Conservation (phyloP, 2,329 filamentous ascomycete species). For the Phaeosphaeria sp. region DNA sequence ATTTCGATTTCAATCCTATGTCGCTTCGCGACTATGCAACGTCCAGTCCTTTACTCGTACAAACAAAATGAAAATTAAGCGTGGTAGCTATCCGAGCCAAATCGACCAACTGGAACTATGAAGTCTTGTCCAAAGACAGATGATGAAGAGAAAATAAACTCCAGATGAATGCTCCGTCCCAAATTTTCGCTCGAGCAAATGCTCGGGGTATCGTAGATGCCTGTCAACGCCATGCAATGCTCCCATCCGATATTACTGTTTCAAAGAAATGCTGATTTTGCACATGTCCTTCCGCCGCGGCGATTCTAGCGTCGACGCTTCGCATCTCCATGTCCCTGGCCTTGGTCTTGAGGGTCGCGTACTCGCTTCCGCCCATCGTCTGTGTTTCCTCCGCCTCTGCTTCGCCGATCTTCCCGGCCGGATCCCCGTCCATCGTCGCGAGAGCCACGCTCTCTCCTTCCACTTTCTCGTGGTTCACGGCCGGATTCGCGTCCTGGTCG, state of each 20-base stretch:
- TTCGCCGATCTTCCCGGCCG: constrained; percentile 32
- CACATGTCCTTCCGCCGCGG: not conserved
- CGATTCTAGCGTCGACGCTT: constrained; percentile 29
- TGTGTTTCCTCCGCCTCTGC: constrained; percentile 24
- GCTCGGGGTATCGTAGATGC: constrained; percentile 2
- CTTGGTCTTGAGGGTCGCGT: constrained; percentile 29
- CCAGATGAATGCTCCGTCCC: not conserved
- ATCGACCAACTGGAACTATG: not conserved
- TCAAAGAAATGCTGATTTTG: not conserved
- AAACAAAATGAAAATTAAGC: not conserved
- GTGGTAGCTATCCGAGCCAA: not conserved
- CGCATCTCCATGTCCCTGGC: constrained; percentile 28
- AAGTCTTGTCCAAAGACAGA: not conserved
- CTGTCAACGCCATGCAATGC: constrained; percentile 1
- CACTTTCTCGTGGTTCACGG: constrained; percentile 23
- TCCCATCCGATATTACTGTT: not conserved
- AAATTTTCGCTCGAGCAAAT: constrained; percentile 1
- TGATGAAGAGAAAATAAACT: not conserved
- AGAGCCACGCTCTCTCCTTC: constrained; percentile 29
- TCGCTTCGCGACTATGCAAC: not conserved
- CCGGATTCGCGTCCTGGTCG: constrained; percentile 14
- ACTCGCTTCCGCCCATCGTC: constrained; percentile 30
- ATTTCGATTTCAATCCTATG: not conserved
- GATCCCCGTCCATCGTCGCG: constrained; percentile 30
- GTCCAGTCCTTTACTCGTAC: not conserved